A percentile compares a stretch with the other conserved stretches of the same genome.
Conservation (phyloP, 2,329 filamentous ascomycete species). For the Fusarium coicis region DNA sequence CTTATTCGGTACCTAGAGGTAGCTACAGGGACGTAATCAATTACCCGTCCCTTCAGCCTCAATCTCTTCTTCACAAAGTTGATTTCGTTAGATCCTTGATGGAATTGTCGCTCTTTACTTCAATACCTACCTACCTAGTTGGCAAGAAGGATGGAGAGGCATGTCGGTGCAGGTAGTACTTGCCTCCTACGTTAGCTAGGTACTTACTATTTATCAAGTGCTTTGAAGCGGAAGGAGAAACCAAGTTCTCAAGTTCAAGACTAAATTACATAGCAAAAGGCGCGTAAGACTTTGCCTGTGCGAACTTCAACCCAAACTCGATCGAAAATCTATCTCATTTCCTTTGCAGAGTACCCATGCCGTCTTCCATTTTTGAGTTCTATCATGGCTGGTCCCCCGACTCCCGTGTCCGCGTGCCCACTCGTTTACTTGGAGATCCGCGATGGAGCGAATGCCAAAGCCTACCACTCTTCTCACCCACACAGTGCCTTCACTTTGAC, state of each 20-base stretch:
- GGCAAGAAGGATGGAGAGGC: background rate
- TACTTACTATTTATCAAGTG: background rate
- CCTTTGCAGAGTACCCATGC: background rate
- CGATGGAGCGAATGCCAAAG: conserved; percentile 30
- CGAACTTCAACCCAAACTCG: too few relatives aligned
- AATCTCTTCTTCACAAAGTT: conserved; percentile 27
- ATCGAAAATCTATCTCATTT: background rate
- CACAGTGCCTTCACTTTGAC: conserved; percentile 43
- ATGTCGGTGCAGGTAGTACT: background rate
- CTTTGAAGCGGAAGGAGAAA: background rate
- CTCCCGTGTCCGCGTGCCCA: conserved; percentile 46
- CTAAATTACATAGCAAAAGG: background rate
- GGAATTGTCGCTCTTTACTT: background rate
- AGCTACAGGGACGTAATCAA: background rate
- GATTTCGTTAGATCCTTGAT: background rate
- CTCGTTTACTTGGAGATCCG: conserved; percentile 47
- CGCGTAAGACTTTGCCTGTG: background rate
- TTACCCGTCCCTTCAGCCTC: conserved; percentile 1
- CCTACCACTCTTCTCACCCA: conserved; percentile 37
- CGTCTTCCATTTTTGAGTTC: background rate
- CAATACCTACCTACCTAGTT: too few relatives aligned
- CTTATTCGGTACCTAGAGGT: background rate
- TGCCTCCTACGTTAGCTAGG: background rate
- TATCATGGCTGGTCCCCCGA: conserved; percentile 44
- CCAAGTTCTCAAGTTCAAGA: background rate